Evolutionary conservation across 2,329 filamentous ascomycete genomes (phyloP).

Genomic region (Cryphonectria carpinicola): DNA sequence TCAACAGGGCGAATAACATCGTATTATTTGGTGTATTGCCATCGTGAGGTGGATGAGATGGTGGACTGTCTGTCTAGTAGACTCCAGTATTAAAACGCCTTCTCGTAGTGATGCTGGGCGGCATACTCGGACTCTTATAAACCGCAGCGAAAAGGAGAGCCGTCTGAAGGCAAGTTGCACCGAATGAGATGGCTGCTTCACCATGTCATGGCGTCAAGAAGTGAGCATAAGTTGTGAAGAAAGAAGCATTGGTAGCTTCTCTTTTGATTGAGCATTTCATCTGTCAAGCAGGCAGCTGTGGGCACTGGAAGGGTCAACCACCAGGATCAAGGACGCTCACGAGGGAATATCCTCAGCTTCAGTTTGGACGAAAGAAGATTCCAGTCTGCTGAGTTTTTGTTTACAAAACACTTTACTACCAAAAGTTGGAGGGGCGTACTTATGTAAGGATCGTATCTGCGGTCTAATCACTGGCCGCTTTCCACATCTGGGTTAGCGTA

Average conservation of each 20-base stretch:
- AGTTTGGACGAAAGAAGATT: neutral
- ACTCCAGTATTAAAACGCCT: neutral
- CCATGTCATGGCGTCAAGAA: constrained; percentile 1
- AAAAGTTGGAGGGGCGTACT: neutral
- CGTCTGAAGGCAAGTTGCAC: neutral
- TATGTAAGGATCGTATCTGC: neutral
- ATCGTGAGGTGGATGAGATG: neutral
- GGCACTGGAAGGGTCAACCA: too few species aligned
- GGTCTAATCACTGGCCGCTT: neutral
- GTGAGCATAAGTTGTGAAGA: neutral
- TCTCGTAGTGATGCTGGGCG: neutral
- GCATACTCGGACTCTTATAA: too few species aligned
- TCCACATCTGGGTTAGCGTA: neutral
- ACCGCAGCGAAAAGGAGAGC: neutral
- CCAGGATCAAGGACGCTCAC: too few species aligned
- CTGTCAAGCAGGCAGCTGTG: neutral
- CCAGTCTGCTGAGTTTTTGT: too few species aligned
- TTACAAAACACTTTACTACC: too few species aligned
- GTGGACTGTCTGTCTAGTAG: neutral
- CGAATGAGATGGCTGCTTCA: neutral
- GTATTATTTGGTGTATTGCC: neutral
- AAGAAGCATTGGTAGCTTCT: constrained; percentile 7
- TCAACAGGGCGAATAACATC: neutral
- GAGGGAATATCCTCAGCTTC: too few species aligned
- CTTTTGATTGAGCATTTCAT: constrained; percentile 35